phyloP scores from a whole-genome alignment of 179 eudicot genomes.

The Spergularia azorica region DNA sequence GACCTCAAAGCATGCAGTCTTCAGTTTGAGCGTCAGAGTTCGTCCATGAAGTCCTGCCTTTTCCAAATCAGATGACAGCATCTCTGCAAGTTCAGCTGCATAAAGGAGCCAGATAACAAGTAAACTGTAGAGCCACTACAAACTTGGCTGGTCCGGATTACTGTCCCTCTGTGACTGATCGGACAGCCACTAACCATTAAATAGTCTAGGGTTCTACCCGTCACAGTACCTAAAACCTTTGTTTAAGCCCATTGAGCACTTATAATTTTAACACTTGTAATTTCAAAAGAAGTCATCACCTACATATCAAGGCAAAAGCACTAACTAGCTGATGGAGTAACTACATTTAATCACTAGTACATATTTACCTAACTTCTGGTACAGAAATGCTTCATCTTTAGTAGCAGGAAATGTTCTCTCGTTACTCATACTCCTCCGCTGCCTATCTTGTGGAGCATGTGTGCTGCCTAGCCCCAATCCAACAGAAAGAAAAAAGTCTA shows the following conservation, averaged over 20 bases:
- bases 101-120: conserved; percentile 15
- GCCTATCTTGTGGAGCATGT: conserved; percentile 60
- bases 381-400: conserved; percentile 53
- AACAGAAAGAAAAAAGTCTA: conserved; percentile 90
- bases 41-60: conserved; percentile 80
- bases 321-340: background rate
- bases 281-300: background rate
- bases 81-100: conserved; percentile 91
- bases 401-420: conserved; percentile 94
- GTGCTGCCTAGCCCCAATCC: conserved; percentile 92
- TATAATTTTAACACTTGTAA: background rate
- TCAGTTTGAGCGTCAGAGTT: conserved; percentile 82
- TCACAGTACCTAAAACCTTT: conserved; percentile 5
- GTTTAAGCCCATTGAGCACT: conserved; percentile 9
- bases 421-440: conserved; percentile 86
- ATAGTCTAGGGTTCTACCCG: background rate
- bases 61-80: conserved; percentile 79
- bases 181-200: background rate
- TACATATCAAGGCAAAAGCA: conserved; percentile 1
- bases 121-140: background rate
- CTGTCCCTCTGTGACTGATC: background rate
- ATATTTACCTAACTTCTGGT: conserved; percentile 64
- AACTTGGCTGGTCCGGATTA: background rate
- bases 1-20: conserved; percentile 94
- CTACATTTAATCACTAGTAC: conserved; percentile 3